Evolutionary conservation across 495 filamentous ascomycete genomes (phyloP), one percentile per base, ranked within the genome.

Genomic region (Penicillium riverlandense): DNA sequence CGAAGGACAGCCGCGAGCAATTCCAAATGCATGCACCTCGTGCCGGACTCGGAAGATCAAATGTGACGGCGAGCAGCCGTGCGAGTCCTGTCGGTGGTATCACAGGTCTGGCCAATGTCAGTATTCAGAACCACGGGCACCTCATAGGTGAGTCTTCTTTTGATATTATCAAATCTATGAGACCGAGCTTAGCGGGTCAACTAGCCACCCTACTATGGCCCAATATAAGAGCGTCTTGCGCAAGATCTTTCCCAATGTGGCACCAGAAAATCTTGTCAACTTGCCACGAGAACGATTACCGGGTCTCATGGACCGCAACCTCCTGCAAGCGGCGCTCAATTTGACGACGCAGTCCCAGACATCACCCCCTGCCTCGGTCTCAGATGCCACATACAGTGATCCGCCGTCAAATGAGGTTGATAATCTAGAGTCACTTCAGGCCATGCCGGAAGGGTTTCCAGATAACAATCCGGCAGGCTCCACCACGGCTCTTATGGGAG

Each of bases 11-110:
- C 22, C 22, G 22, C 22, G 22, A 22, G 22, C 22, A 22, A 22
- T 22, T 22, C 2, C 22, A 22, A 22, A 22, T 6, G 50, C 51
- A 1, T 54, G 51, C 32, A 45, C 38, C 13, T 54, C 51, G 13
- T 59, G 57, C 41, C 57, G 57, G 40, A 52, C 46, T 13, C 49
- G 58, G 2, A 58, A 58, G 35, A 50, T 61, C 29, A 50, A 51
- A 35, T 61, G 58, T 15, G 39, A 54, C 37, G 55, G 58, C 29
- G 47, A 50, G 37, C 50, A 58, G 35, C 58, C 58, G 0, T 61
- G 58, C 44, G 52, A 53, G 35, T 45, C 52, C n/a, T 61, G 55
- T 44, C 50, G 46, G 27, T 59, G 50, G 53, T 59, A 59, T 32
- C 53, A 49, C 34, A 54, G 44, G 32, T 35, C 53, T 1, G 53